phyloP scores from a whole-genome alignment of 768 basidiomycete genomes.

The Mrakia hoshinonis region DNA sequence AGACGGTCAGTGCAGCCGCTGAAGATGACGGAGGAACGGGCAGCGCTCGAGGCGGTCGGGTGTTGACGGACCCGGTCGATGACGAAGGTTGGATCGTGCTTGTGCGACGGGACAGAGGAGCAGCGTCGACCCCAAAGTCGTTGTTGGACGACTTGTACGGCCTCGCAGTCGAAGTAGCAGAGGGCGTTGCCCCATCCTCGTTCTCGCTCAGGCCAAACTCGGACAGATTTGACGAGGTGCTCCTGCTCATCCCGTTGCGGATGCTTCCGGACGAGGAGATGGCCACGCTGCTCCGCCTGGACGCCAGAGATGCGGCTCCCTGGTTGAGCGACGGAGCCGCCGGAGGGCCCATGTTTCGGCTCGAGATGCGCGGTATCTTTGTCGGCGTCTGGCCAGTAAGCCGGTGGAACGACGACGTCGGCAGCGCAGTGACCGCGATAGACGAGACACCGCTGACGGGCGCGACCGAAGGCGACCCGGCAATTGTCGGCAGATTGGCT shows the following conservation, averaged over 20 bases:
- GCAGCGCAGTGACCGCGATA: conserved; percentile 31
- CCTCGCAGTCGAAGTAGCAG: background rate
- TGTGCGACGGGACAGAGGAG: background rate
- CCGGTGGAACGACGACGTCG: conserved; percentile 24
- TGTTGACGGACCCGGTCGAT: conserved; percentile 23
- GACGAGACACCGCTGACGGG: conserved; percentile 28
- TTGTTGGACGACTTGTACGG: conserved; percentile 2
- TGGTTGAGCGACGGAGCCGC: conserved; percentile 24
- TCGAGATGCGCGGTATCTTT: conserved; percentile 41
- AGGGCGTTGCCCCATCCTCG: conserved; percentile 6
- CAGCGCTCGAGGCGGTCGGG: conserved; percentile 21
- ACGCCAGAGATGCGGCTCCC: conserved; percentile 29
- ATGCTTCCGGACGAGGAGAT: conserved; percentile 35
- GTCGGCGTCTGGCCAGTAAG: conserved; percentile 36
- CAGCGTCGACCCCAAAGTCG: conserved; percentile 7
- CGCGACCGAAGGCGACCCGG: conserved; percentile 72
- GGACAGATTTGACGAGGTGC: conserved; percentile 22
- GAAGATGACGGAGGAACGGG: conserved; percentile 33
- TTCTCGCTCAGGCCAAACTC: conserved; percentile 11
- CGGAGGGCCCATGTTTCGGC: conserved; percentile 29
- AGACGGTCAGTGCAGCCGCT: conserved; percentile 33
- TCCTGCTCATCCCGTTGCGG: conserved; percentile 3
- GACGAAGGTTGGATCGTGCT: conserved; percentile 15
- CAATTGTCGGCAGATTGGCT: conserved; percentile 65
- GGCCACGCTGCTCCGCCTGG: conserved; percentile 29